Evolutionary conservation across 306 rosid species (phyloP), one percentile per base, ranked within the genome.

Genomic region (Prunus mira): DNA sequence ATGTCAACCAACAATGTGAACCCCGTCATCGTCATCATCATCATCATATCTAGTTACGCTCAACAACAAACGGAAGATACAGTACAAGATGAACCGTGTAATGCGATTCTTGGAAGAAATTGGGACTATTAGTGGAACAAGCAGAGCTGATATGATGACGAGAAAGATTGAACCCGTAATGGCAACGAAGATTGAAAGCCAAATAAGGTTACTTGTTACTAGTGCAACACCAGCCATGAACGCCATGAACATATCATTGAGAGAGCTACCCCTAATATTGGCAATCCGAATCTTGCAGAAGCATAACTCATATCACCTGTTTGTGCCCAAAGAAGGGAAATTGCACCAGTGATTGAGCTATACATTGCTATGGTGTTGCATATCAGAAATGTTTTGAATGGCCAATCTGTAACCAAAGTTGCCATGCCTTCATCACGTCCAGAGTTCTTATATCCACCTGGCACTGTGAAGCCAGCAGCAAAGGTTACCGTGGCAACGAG

Each of bases 181-280:
- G 9, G 83, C 8, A 24, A 83, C 78, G 2, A 58, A 5, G 28
- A 18, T 38, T 11, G 80, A 72, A 27, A 83, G 62, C 85, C 83
- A 78, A n/a, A 3, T 3, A 10, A 76, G 80, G 24, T 68, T 17
- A 28, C 84, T 72, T 2, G 79, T 56, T 11, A 69, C 66, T 17
- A 80, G 68, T 52, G 64, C 84, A 27, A 84, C 41, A 25, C 81
- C 86, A 9, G 81, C 67, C 84, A 75, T 62, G 75, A 81, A 84
- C 1, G 88, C 84, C 32, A 84, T 5, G 4, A 71, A 76, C 2
- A 81, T 34, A 81, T 34, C 49, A 72, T 28, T 9, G 77, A 50
- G 0, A 87, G 71, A 67, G 88, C 20, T 0, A 82, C 1, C 11
- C 82, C 87, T 14, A 87, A 41, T 43, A 81, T 63, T 12, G 79